Evolutionary conservation across 495 filamentous ascomycete genomes (phyloP).

Genomic region (Sporormia fimetaria): DNA sequence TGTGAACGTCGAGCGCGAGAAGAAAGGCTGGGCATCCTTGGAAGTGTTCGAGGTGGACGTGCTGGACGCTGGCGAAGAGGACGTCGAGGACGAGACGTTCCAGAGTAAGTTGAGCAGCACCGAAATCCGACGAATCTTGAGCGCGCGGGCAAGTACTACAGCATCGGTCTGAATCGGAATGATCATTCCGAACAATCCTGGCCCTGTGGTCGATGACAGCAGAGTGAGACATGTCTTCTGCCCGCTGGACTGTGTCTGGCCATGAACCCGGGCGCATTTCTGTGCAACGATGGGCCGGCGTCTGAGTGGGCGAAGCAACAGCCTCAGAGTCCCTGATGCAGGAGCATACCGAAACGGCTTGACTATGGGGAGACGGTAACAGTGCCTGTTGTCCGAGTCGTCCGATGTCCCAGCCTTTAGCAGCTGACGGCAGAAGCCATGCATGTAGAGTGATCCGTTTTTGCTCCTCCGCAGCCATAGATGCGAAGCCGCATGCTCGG

Average conservation of each 20-base stretch:
- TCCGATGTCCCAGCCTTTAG: too few species aligned
- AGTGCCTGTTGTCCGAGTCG: too few species aligned
- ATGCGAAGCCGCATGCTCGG: too few species aligned
- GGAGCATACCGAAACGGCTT: too few species aligned
- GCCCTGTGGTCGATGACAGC: background rate
- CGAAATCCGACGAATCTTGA: conserved; percentile 45
- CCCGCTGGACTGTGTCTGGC: conserved; percentile 1
- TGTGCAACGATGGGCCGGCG: conserved; percentile 4
- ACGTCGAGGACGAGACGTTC: conserved; percentile 45
- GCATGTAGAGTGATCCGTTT: too few species aligned
- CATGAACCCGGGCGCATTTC: conserved; percentile 7
- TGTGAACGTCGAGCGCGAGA: conserved; percentile 67
- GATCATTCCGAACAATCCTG: background rate
- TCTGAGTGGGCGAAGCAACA: conserved; percentile 7
- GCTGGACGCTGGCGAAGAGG: conserved; percentile 56
- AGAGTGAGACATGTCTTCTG: conserved; percentile 13
- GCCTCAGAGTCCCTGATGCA: background rate
- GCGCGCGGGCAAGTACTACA: conserved; percentile 22
- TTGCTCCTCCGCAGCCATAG: too few species aligned
- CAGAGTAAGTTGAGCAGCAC: conserved; percentile 77
- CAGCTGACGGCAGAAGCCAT: too few species aligned
- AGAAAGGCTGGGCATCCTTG: conserved; percentile 65
- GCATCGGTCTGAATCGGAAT: conserved; percentile 2
- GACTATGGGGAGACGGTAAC: too few species aligned
- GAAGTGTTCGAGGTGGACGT: conserved; percentile 90